Evolutionary conservation across 345 rosid genomes (phyloP), one percentile per base, ranked within the genome.

Genomic region (Barbarea vulgaris): DNA sequence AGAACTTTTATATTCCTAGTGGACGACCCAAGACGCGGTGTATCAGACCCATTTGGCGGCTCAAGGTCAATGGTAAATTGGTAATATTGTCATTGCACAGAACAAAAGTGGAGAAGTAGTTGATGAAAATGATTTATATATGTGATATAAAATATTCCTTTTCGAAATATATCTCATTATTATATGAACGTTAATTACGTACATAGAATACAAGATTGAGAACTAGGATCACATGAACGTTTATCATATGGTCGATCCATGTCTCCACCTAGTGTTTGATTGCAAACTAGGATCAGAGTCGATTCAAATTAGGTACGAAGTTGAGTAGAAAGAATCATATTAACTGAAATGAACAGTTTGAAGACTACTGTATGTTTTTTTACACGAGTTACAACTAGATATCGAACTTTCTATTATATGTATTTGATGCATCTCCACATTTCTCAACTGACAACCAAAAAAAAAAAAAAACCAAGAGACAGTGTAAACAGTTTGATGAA

Each of bases 11-110:
- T 62, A 52, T 52, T 62, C 39, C 1, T n/a, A 28, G 70, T 54
- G 36, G 57, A 73, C 64, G 64, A 73, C 71, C 37, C 4, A 51
- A 37, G 59, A 47, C 57, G 21, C 66, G 46, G 46, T 41, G 46
- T 41, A 4, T 41, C 44, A 39, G 44, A 12, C 44, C 15, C 44
- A 39, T 39, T 11, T 12, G 44, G 44, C 44, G 15, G 44, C 15
- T 11, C 13, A 39, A 39, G 15, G 15, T 39, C 1, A 12, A 12
- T 12, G 15, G 6, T 12, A 12, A 39, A 39, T 39, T 39, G 14
- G 14, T 37, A 37, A 37, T 37, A 37, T 11, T 11, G 14, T 37
- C 39, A 36, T 2, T 36, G 12, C 39, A 36, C 39, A 34, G 9
- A 34, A 10, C 39, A 34, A 34, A 34, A 34, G 12, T 34, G 39